A percentile compares a stretch with the other conserved stretches of the same genome.
Evolutionary conservation across 179 eudicot species (phyloP).

Genomic region (Amaranthus tricolor): DNA sequence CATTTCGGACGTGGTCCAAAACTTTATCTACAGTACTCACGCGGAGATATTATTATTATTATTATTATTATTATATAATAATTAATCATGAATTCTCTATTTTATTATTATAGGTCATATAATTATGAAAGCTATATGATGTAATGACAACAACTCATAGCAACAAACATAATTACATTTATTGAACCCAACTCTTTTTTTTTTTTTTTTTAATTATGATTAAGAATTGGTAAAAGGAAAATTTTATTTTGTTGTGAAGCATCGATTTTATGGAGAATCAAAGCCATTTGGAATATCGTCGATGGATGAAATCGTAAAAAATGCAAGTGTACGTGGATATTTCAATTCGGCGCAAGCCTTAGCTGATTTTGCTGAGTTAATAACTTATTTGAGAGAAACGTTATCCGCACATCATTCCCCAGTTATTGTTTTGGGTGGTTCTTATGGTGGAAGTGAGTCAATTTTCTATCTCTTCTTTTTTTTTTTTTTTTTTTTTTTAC

Average conservation of each 20-base stretch:
- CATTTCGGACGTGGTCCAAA: too few relatives aligned
- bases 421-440: slow-evolving; percentile 33
- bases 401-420: slow-evolving; percentile 28
- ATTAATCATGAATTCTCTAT: too few relatives aligned
- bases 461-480: background rate
- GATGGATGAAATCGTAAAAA: slow-evolving; percentile 26
- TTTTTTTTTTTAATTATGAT: background rate
- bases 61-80: too few relatives aligned
- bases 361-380: slow-evolving; percentile 32
- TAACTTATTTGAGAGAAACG: slow-evolving; percentile 23
- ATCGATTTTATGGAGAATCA: slow-evolving; percentile 33
- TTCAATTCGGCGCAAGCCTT: slow-evolving; percentile 36
- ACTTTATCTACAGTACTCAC: too few relatives aligned
- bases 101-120: too few relatives aligned
- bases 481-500: background rate
- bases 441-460: slow-evolving; percentile 36
- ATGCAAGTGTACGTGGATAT: slow-evolving; percentile 31
- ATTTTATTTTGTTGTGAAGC: slow-evolving; percentile 7
- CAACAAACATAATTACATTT: too few relatives aligned
- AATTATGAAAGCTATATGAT: too few relatives aligned
- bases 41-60: too few relatives aligned
- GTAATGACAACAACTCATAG: too few relatives aligned
- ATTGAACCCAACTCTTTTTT: background rate
- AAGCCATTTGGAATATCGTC: slow-evolving; percentile 34
- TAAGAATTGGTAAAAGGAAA: background rate